Percentiles rank a stretch among this genome's conserved stretches.
phyloP scores from a whole-genome alignment of 257 asterid species.

The Gentiana straminea region DNA sequence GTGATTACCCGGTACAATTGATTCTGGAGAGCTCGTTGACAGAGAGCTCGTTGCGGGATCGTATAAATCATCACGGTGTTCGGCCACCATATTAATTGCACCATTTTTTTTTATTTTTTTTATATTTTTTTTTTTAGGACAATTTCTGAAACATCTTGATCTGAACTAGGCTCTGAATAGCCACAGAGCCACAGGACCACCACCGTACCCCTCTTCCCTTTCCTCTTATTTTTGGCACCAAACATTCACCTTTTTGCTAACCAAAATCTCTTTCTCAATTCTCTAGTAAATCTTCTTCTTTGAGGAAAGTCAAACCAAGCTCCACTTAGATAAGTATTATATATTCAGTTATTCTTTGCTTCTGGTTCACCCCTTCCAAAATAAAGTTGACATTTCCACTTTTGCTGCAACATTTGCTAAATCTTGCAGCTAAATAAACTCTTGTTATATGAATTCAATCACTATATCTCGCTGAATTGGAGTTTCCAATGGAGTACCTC shows the following conservation, averaged over 20 bases:
- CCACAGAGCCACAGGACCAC: too few relatives aligned
- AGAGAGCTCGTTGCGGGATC: too few relatives aligned
- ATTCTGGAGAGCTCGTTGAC: too few relatives aligned
- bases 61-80: too few relatives aligned
- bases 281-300: slow-evolving; percentile 23
- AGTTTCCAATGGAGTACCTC: too few relatives aligned
- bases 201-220: too few relatives aligned
- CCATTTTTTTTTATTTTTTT: too few relatives aligned
- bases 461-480: slow-evolving; percentile 13
- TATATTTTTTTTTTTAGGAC: too few relatives aligned
- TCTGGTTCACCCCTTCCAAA: slow-evolving; percentile 10
- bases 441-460: slow-evolving; percentile 9
- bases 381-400: slow-evolving; percentile 13
- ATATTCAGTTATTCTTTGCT: slow-evolving; percentile 13
- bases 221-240: slow-evolving; percentile 17
- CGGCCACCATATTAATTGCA: too few relatives aligned
- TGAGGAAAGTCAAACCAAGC: slow-evolving; percentile 30
- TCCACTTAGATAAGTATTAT: slow-evolving; percentile 34
- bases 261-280: slow-evolving; percentile 21
- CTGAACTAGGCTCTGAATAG: too few relatives aligned
- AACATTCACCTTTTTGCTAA: slow-evolving; percentile 15
- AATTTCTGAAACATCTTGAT: too few relatives aligned
- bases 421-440: slow-evolving; percentile 24
- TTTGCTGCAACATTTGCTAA: not conserved
- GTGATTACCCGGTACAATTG: too few relatives aligned